These are phyloP conservation scores for Malassezia japonica DNA, from an alignment of 1,284 basidiomycete genomes.

Conservation along the genomic window DNA sequence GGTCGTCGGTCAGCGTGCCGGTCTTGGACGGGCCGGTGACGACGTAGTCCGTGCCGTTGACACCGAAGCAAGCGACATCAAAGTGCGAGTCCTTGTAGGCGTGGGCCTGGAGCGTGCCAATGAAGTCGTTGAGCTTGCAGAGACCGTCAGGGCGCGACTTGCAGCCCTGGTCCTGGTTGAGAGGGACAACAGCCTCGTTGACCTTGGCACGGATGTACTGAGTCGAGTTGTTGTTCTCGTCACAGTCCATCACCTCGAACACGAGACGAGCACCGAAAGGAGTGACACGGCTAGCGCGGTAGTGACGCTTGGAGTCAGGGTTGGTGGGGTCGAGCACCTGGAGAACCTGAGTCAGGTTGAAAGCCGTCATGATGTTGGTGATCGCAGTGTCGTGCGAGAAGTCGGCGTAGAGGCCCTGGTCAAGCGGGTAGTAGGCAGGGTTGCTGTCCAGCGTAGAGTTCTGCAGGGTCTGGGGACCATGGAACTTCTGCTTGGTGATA, in stretches of 20 bases:
- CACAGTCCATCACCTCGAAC: conserved; percentile 31
- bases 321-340: conserved; percentile 24
- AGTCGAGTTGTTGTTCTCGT: conserved; percentile 26
- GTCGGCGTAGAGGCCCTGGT: conserved; percentile 39
- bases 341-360: conserved; percentile 37
- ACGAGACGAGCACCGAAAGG: conserved; percentile 32
- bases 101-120: conserved; percentile 49
- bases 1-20: conserved; percentile 17
- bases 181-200: conserved; percentile 58
- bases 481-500: conserved; percentile 24
- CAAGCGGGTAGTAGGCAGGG: conserved; percentile 32
- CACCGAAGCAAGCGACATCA: conserved; percentile 31
- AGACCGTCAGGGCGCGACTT: conserved; percentile 61
- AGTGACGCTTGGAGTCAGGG: conserved; percentile 22
- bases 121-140: conserved; percentile 67
- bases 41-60: conserved; percentile 33
- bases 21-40: conserved; percentile 27
- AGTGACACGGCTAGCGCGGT: conserved; percentile 27
- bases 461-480: conserved; percentile 25
- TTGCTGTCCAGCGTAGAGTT: conserved; percentile 34
- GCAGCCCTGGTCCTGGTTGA: conserved; percentile 64
- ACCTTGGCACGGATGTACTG: conserved; percentile 66
- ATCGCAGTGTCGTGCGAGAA: conserved; percentile 41
- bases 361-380: conserved; percentile 32
- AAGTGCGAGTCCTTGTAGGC: conserved; percentile 35